Conservation (phyloP, 2,329 filamentous ascomycete species). For the Pseudogymnoascus sp. region DNA sequence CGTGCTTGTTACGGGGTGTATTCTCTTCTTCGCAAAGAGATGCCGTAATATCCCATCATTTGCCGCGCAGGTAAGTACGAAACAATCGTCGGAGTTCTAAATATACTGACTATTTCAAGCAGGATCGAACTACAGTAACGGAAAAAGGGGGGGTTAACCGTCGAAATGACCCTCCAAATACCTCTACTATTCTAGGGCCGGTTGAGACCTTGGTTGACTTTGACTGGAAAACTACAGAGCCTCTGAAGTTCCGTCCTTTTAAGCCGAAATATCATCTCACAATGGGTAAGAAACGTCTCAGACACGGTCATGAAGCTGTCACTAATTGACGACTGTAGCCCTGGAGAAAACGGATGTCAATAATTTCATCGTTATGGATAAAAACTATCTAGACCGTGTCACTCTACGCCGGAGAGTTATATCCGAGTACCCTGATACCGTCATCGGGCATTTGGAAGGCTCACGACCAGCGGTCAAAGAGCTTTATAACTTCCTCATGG, state of each 20-base stretch:
- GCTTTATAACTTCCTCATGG: conserved; percentile 47
- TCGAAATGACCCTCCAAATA: not conserved
- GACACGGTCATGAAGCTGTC: not conserved
- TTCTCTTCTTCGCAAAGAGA: not conserved
- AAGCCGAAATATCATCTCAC: conserved; percentile 56
- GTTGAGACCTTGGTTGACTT: conserved; percentile 38
- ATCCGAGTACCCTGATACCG: conserved; percentile 33
- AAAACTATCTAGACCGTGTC: conserved; percentile 47
- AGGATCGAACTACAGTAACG: not conserved
- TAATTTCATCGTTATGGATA: conserved; percentile 52
- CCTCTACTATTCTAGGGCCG: not conserved
- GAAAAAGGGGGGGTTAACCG: not conserved
- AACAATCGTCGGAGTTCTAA: not conserved
- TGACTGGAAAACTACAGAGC: conserved; percentile 42
- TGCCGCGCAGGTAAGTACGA: not conserved
- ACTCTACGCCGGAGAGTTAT: conserved; percentile 41
- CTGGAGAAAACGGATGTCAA: conserved; percentile 44
- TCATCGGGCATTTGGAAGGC: conserved; percentile 32
- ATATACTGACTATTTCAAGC: not conserved
- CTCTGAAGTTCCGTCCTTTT: conserved; percentile 47
- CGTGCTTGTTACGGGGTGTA: not conserved
- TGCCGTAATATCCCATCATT: not conserved
- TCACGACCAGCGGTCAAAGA: conserved; percentile 43
- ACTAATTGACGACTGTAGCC: conserved; percentile 30
- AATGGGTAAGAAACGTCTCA: conserved; percentile 43